A percentile compares a stretch with the other conserved stretches of the same genome.
These are phyloP conservation scores for Phanerochaete carnosa DNA, from an alignment of 768 basidiomycete species.

Conservation along the genomic window DNA sequence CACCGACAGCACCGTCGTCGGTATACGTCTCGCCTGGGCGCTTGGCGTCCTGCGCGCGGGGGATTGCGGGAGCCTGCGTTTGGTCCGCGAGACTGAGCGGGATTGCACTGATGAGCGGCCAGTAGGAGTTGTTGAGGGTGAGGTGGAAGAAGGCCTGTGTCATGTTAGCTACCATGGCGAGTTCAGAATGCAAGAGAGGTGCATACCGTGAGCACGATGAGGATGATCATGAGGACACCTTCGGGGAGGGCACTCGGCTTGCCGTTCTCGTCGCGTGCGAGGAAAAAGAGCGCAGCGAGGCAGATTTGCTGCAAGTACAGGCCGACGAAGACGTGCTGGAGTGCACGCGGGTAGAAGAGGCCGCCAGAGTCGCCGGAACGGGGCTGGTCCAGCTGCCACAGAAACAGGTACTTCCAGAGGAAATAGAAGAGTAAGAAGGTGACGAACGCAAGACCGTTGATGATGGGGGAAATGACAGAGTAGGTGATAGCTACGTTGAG, in stretches of 20 bases:
- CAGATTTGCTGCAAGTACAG: slow-evolving; percentile 86
- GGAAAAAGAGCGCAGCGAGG: slow-evolving; percentile 83
- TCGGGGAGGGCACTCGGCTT: slow-evolving; percentile 60
- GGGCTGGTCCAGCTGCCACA: slow-evolving; percentile 59
- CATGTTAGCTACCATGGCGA: neutral
- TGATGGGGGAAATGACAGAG: slow-evolving; percentile 84
- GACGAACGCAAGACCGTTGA: slow-evolving; percentile 78
- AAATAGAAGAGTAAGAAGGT: slow-evolving; percentile 81
- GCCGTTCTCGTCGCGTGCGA: slow-evolving; percentile 51
- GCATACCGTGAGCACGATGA: slow-evolving; percentile 77
- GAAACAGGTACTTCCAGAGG: slow-evolving; percentile 53
- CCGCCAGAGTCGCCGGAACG: slow-evolving; percentile 77
- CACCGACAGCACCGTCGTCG: slow-evolving; percentile 22
- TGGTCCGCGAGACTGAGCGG: slow-evolving; percentile 78
- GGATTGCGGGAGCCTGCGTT: slow-evolving; percentile 7
- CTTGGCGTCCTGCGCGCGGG: slow-evolving; percentile 9
- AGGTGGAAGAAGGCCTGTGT: slow-evolving; percentile 65
- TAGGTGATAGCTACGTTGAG: slow-evolving; percentile 66
- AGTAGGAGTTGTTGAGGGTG: slow-evolving; percentile 74
- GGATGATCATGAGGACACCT: slow-evolving; percentile 77
- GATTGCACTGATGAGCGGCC: slow-evolving; percentile 68
- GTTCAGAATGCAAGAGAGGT: neutral
- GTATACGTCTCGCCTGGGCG: slow-evolving; percentile 13
- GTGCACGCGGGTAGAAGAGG: slow-evolving; percentile 88
- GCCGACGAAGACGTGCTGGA: slow-evolving; percentile 87